These are phyloP conservation scores for Trichophaea hybrida DNA, from an alignment of 2,329 filamentous ascomycete genomes.

Conservation along the genomic window DNA sequence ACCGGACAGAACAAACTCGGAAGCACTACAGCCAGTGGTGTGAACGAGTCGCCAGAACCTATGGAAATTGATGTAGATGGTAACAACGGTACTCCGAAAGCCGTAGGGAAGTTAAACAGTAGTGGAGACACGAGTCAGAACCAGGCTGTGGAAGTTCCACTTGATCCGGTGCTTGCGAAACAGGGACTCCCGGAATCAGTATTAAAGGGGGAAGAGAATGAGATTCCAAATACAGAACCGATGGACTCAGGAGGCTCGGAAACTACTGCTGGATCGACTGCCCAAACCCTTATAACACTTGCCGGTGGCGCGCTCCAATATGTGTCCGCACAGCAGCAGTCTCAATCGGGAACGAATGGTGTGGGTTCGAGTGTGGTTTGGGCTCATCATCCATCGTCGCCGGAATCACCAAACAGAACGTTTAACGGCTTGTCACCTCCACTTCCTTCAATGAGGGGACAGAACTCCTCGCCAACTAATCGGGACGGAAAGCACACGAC, in stretches of 20 bases:
- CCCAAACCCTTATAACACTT: constrained; percentile 10
- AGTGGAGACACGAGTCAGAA: not conserved
- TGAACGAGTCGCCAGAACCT: not conserved
- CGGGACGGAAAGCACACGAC: constrained; percentile 20
- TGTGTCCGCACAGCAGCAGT: constrained; percentile 5
- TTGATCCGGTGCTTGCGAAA: not conserved
- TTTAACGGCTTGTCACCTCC: constrained; percentile 10
- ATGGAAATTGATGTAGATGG: constrained; percentile 12
- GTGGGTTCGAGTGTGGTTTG: not conserved
- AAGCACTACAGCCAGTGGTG: constrained; percentile 3
- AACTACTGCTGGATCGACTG: constrained; percentile 5
- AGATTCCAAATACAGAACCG: not conserved
- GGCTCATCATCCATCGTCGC: constrained; percentile 14
- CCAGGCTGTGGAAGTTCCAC: not conserved
- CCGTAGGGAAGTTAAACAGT: constrained; percentile 2
- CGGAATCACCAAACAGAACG: constrained; percentile 11
- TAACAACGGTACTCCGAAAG: constrained; percentile 8
- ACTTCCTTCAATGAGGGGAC: constrained; percentile 18
- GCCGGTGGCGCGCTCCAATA: constrained; percentile 1
- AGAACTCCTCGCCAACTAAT: constrained; percentile 15
- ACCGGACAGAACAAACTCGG: not conserved
- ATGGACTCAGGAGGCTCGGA: not conserved
- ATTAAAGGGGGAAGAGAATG: not conserved
- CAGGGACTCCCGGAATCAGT: not conserved
- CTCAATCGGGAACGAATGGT: constrained; percentile 10